Conservation (phyloP, 768 basidiomycete genomes). For the Tylopilus plumbeoviolaceoides region DNA sequence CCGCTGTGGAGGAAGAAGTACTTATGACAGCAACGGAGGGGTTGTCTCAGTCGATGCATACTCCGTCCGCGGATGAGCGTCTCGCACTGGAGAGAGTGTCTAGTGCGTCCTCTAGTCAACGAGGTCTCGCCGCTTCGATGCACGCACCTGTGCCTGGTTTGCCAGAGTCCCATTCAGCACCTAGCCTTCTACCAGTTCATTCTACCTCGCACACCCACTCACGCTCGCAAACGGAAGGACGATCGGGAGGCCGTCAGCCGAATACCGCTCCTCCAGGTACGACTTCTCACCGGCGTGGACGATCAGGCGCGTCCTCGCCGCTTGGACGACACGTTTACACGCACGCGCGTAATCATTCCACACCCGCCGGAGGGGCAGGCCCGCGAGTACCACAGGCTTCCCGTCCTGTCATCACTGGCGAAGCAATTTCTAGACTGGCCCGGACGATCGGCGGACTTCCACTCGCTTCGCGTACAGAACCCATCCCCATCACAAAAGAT, state of each 20-base stretch:
- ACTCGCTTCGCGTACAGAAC: conserved; percentile 22
- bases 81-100: conserved; percentile 15
- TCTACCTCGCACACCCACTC: conserved; percentile 38
- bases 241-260: conserved; percentile 33
- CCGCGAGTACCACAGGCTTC: conserved; percentile 42
- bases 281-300: conserved; percentile 30
- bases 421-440: conserved; percentile 63
- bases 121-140: conserved; percentile 49
- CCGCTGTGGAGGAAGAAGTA: conserved; percentile 10
- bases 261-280: neutral
- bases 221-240: conserved; percentile 56
- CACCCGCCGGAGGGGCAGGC: conserved; percentile 39
- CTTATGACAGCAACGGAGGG: conserved; percentile 17
- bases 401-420: conserved; percentile 71
- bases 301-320: conserved; percentile 44
- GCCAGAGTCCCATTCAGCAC: conserved; percentile 37
- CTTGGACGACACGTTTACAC: conserved; percentile 34
- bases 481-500: conserved; percentile 25
- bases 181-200: conserved; percentile 32
- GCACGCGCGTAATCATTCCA: conserved; percentile 60
- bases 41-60: conserved; percentile 27
- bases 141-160: conserved; percentile 46
- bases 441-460: conserved; percentile 50
- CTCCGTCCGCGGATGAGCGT: conserved; percentile 16
- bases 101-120: conserved; percentile 24